Conservation (phyloP, 1,284 basidiomycete species). For the Rhodofomes roseus region DNA sequence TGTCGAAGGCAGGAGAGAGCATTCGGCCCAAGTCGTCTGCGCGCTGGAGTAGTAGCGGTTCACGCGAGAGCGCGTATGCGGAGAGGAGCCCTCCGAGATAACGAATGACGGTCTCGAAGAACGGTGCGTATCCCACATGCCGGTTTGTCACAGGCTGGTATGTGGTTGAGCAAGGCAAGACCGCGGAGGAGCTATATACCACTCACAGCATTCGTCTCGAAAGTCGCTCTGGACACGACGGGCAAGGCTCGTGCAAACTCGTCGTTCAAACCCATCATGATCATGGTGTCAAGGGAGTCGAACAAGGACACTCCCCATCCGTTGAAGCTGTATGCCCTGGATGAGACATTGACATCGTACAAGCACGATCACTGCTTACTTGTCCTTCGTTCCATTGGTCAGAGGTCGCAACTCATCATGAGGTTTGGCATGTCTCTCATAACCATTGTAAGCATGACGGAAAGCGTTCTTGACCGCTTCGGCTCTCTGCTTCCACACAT, state of each 20-base stretch:
- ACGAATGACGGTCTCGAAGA: slow-evolving; percentile 76
- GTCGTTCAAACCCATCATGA: slow-evolving; percentile 79
- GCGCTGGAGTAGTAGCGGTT: slow-evolving; percentile 44
- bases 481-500: slow-evolving; percentile 53
- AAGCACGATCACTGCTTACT: slow-evolving; percentile 36
- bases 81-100: slow-evolving; percentile 73
- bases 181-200: not conserved
- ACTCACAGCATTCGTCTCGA: slow-evolving; percentile 26
- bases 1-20: slow-evolving; percentile 51
- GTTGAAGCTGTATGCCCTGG: slow-evolving; percentile 51
- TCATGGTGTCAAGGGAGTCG: slow-evolving; percentile 86
- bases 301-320: slow-evolving; percentile 86
- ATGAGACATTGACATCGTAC: not conserved
- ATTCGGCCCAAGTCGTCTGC: slow-evolving; percentile 48
- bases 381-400: slow-evolving; percentile 41
- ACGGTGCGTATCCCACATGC: slow-evolving; percentile 36
- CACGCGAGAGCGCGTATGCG: slow-evolving; percentile 64
- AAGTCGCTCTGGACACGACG: slow-evolving; percentile 67
- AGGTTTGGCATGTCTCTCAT: slow-evolving; percentile 52
- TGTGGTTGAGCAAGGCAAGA: not conserved
- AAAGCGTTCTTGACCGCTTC: slow-evolving; percentile 57
- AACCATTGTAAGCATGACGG: slow-evolving; percentile 60
- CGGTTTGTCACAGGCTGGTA: slow-evolving; percentile 1
- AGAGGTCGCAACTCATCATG: slow-evolving; percentile 61
- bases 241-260: slow-evolving; percentile 75